Base-by-base conservation (phyloP, 2,329 filamentous ascomycete species). In the Septoria petroselini region DNA sequence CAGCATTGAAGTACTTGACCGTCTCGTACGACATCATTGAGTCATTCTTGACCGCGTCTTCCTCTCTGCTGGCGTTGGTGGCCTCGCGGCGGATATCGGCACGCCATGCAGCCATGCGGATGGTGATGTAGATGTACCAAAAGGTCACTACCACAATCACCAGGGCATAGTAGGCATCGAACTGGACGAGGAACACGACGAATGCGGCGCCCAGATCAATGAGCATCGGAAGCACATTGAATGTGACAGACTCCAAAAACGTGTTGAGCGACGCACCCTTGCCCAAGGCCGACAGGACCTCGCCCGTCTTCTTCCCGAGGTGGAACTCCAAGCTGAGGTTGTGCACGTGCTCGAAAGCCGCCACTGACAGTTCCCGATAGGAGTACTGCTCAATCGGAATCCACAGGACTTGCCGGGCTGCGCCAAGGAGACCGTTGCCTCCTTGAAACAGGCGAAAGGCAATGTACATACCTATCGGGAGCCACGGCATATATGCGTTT, bases 41-140 rank as follows among this genome's bases (percentile, higher is more conserved):
- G 69, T 98, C 93, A 66, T 96, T 97, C 78, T 97, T 97, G 60
- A 97, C 90, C 5, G 93, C 93, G 70, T 96, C 91, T 71, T 96
- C 90, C 71, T 96, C 90, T 56, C 93, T 81, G 60, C 93, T 90
- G 11, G 90, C 88, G 66, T 96, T 97, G 42, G 91, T 91, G 86
- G 96, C 96, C 64, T 91, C 82, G 53, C 93, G 82, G 62, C 93
- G 83, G 62, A 95, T 88, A 63, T 95, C 88, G 5, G 91, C 88
- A 61, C 93, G 81, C 74, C 90, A 95, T 54, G 91, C 86, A 12
- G 93, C 91, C 85, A 98, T 90, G 58, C 91, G 88, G 61, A 98
- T 89, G 5, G 93, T 98, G 65, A 97, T 81, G 70, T 95, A 95
- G 46, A 97, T 84, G 73, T 98, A 98, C 72, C 88, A 91, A 68